Base-by-base conservation (phyloP, 345 rosid genomes). In the Eucalyptus sp. region DNA sequence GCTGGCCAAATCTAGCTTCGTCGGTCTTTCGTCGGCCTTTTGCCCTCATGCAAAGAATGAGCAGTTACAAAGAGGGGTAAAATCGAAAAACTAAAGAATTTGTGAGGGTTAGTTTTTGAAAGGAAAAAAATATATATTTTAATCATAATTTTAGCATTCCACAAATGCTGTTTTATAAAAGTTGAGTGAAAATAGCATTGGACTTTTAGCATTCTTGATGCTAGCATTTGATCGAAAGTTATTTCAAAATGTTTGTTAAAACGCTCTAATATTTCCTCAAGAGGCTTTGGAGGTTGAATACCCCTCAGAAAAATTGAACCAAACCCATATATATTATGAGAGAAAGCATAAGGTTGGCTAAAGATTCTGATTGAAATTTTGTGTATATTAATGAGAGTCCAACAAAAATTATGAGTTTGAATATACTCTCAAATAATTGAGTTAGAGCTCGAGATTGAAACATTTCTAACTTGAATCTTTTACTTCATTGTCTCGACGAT, bases 151-250 rank as follows among this genome's bases (percentile, higher is more conserved):
- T 52, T 7, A 52, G 58, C 58, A 52, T 52, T 52, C 25, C 58
- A 52, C 0, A 1, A 0, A 52, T 52, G 25, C 1, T 20, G 20
- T 52, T 52, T 52, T 52, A 10, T 25, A 18, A 18, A 52, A 52
- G 58, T 52, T 20, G 25, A 52, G 25, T 20, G 0, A 52, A 52
- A 52, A 8, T 52, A 52, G 25, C 0, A 20, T 52, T 52, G 58
- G 0, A 0, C 1, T 20, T 52, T 20, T 52, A 20, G 25, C 25
- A 52, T 52, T 52, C 25, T 2, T 52, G 0, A 52, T 52, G 0
- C 25, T 3, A 52, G 25, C 58, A 20, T 52, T 52, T 52, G 10
- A 52, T 52, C 0, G 0, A 0, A 52, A 52, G 25, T 52, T 52
- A 8, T 52, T 52, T 52, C 24, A 18, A 52, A 52, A 18, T 52